These are phyloP conservation scores for Phytophthora podocarpi DNA, from an alignment of 352 stramenopile species.

Conservation along the genomic window DNA sequence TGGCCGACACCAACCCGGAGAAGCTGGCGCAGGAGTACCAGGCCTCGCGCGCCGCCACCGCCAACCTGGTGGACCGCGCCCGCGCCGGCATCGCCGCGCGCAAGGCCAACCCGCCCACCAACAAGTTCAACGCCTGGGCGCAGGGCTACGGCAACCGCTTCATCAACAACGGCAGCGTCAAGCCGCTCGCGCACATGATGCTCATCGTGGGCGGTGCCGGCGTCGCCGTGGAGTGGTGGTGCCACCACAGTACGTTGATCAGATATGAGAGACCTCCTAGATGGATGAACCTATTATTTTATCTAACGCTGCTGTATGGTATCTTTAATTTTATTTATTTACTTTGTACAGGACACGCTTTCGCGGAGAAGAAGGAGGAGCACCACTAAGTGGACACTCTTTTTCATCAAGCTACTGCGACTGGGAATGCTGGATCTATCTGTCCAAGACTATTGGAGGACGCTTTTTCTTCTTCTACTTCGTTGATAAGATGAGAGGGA, in stretches of 20 bases:
- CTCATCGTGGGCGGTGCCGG: slow-evolving; percentile 62
- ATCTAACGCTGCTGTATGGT: neutral
- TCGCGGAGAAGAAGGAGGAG: slow-evolving; percentile 57
- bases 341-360: slow-evolving; percentile 44
- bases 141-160: slow-evolving; percentile 77
- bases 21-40: slow-evolving; percentile 80
- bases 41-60: slow-evolving; percentile 61
- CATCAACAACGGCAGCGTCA: slow-evolving; percentile 78
- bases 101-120: slow-evolving; percentile 50
- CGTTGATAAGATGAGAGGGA: slow-evolving; percentile 17
- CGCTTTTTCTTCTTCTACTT: slow-evolving; percentile 3
- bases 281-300: too few relatives aligned
- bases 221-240: slow-evolving; percentile 64
- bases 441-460: neutral
- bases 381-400: slow-evolving; percentile 54
- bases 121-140: slow-evolving; percentile 70
- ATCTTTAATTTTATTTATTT: slow-evolving; percentile 14
- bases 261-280: slow-evolving; percentile 5
- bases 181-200: slow-evolving; percentile 82
- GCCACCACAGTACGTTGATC: slow-evolving; percentile 64
- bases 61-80: slow-evolving; percentile 67
- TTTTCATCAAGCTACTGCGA: slow-evolving; percentile 11
- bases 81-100: slow-evolving; percentile 70
- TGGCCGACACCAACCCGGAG: slow-evolving; percentile 71
- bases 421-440: slow-evolving; percentile 9